Percentiles rank a stretch among this genome's conserved stretches.
Evolutionary conservation across 495 filamentous ascomycete genomes (phyloP).

Genomic region (Neohortaea acidophila): DNA sequence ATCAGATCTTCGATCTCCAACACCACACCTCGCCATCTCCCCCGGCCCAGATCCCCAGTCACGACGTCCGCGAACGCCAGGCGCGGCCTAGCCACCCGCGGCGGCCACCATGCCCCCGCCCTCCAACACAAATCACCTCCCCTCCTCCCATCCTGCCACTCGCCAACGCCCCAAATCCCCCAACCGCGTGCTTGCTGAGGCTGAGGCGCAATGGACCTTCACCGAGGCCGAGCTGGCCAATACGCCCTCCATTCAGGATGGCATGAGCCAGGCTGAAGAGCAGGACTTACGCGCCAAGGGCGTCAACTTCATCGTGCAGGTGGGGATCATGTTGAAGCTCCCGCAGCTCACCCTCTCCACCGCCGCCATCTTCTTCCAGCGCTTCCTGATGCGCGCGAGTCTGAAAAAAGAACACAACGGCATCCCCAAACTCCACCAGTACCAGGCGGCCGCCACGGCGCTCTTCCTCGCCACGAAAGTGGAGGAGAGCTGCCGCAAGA

Average conservation of each 20-base stretch:
- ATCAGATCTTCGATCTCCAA: too few species aligned
- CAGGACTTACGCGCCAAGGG: slow-evolving; percentile 68
- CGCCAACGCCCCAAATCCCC: slow-evolving; percentile 25
- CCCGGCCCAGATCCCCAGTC: too few species aligned
- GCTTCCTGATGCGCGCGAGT: slow-evolving; percentile 80
- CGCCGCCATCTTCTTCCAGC: slow-evolving; percentile 84
- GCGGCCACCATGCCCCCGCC: slow-evolving; percentile 11
- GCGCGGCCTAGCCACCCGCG: too few species aligned
- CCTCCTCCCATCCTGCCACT: slow-evolving; percentile 18
- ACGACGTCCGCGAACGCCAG: too few species aligned
- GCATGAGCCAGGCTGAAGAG: slow-evolving; percentile 60
- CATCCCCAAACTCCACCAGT: slow-evolving; percentile 63
- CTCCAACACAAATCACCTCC: slow-evolving; percentile 7
- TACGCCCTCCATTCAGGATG: slow-evolving; percentile 73
- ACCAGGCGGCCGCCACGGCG: slow-evolving; percentile 68
- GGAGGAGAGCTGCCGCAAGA: slow-evolving; percentile 87
- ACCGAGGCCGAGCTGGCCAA: slow-evolving; percentile 64
- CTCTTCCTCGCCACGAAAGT: slow-evolving; percentile 93
- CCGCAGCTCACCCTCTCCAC: slow-evolving; percentile 83
- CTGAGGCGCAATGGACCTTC: slow-evolving; percentile 75
- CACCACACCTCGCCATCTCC: too few species aligned
- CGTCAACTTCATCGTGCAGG: slow-evolving; percentile 88
- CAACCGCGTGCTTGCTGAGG: slow-evolving; percentile 33
- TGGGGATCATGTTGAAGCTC: slow-evolving; percentile 81
- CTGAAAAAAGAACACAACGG: slow-evolving; percentile 44